Base-by-base conservation (phyloP, 352 stramenopile species). In the Phytopythium mirpurense region DNA sequence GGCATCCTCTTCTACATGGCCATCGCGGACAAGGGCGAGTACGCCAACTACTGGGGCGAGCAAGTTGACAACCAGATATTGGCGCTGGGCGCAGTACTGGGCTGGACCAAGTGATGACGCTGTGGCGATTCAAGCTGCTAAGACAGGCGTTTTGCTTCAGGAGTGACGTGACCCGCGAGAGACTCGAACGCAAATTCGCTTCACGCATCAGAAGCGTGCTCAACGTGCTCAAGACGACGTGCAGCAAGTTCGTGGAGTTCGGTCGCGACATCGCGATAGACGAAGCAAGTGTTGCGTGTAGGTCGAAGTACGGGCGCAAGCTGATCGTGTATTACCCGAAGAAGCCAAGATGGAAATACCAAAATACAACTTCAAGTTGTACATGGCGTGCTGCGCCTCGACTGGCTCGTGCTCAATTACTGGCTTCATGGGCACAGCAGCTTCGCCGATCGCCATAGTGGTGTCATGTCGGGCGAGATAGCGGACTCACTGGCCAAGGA, bases 351-450 rank as follows among this genome's bases (percentile, higher is more conserved):
- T 60, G 66, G 5, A 68, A 70, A 34, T 66, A 66, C 37, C 63
- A n/a, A n/a, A n/a, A n/a, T n/a, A n/a, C n/a, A n/a, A 76, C 24
- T 76, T 76, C 50, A 51, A 61, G 10, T 56, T 76, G 9, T 76
- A 70, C 45, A 60, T 62, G 48, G 36, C 58, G 5, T 72, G 60
- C 23, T 72, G 67, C 18, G 26, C 67, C 1, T 70, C 57, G 7
- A 50, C 63, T 71, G 67, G 57, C 53, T 71, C 14, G 45, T 52
- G 6, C 29, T 72, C 16, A 67, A 52, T 26, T 72, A 64, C 56
- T 58, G 57, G 16, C 34, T 72, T 0, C 67, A 72, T 29, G 62
- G 67, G 18, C 31, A 40, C 0, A 68, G 57, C 42, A 44, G 56
- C 40, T 40, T 72, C 18, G 35, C 63, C 7, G 52, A 70, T 19